Percentiles rank a stretch among this genome's conserved stretches.
Evolutionary conservation across 441 rosid genomes (phyloP).

Genomic region (Aquilaria agallochum): DNA sequence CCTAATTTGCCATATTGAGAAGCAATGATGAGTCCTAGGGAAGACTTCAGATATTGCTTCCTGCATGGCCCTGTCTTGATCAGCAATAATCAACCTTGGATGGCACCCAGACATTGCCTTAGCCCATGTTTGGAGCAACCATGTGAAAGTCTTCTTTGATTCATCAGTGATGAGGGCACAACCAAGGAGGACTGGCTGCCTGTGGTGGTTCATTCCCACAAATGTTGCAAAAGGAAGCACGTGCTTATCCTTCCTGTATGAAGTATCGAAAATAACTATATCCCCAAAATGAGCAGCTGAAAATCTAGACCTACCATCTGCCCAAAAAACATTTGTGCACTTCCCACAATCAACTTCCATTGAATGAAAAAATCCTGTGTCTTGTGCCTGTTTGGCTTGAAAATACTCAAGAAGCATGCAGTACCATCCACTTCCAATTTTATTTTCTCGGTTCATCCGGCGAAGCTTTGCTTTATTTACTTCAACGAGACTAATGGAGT

Average conservation of each 20-base stretch:
- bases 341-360: slow-evolving; percentile 54
- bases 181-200: slow-evolving; percentile 80
- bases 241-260: slow-evolving; percentile 54
- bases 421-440: slow-evolving; percentile 78
- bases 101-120: slow-evolving; percentile 65
- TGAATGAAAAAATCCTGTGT: slow-evolving; percentile 68
- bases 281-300: slow-evolving; percentile 87
- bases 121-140: slow-evolving; percentile 87
- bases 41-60: slow-evolving; percentile 63
- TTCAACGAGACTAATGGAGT: slow-evolving; percentile 39
- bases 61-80: slow-evolving; percentile 71
- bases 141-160: slow-evolving; percentile 60
- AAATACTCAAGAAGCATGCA: slow-evolving; percentile 59
- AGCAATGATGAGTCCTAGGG: slow-evolving; percentile 71
- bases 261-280: slow-evolving; percentile 66
- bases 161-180: slow-evolving; percentile 69
- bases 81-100: slow-evolving; percentile 74
- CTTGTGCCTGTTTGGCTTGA: slow-evolving; percentile 71
- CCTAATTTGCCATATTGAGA: slow-evolving; percentile 71
- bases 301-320: slow-evolving; percentile 78
- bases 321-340: slow-evolving; percentile 76
- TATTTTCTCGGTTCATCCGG: slow-evolving; percentile 34
- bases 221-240: slow-evolving; percentile 76
- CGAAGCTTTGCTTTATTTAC: slow-evolving; percentile 27
- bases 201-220: slow-evolving; percentile 82